These are phyloP conservation scores for Phytophthora tentaculata DNA, from an alignment of 352 stramenopile species.

Conservation along the genomic window DNA sequence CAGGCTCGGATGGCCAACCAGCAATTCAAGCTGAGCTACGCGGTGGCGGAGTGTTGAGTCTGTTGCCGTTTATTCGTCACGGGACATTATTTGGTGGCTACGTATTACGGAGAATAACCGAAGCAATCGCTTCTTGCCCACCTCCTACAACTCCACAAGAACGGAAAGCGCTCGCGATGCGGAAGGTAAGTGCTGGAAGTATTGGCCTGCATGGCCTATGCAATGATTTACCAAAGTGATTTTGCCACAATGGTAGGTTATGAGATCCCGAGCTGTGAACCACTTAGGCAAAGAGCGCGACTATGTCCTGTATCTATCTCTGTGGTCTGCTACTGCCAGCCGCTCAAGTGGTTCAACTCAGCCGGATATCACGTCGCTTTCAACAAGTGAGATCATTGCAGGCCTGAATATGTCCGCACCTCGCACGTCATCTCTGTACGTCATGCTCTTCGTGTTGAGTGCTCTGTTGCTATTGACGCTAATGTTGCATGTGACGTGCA, in stretches of 20 bases:
- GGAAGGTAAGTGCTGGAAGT: slow-evolving; percentile 47
- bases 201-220: neutral
- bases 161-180: slow-evolving; percentile 63
- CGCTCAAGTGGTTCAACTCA: slow-evolving; percentile 8
- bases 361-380: slow-evolving; percentile 28
- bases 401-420: slow-evolving; percentile 28
- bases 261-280: slow-evolving; percentile 63
- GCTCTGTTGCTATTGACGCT: neutral
- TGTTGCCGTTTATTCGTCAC: slow-evolving; percentile 82
- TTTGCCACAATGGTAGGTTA: slow-evolving; percentile 43
- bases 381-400: slow-evolving; percentile 34
- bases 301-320: slow-evolving; percentile 64
- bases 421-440: slow-evolving; percentile 40
- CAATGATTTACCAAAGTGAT: slow-evolving; percentile 2
- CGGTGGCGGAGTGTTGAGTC: slow-evolving; percentile 66
- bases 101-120: slow-evolving; percentile 52
- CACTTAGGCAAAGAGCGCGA: slow-evolving; percentile 74
- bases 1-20: slow-evolving; percentile 44
- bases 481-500: slow-evolving; percentile 18
- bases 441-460: neutral
- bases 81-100: slow-evolving; percentile 64
- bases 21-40: slow-evolving; percentile 75
- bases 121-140: slow-evolving; percentile 46
- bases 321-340: slow-evolving; percentile 39
- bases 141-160: slow-evolving; percentile 47